A percentile compares a stretch with the other conserved stretches of the same genome.
These are phyloP conservation scores for Fusarium nodosum DNA, from an alignment of 2,329 filamentous ascomycete species.

Conservation along the genomic window DNA sequence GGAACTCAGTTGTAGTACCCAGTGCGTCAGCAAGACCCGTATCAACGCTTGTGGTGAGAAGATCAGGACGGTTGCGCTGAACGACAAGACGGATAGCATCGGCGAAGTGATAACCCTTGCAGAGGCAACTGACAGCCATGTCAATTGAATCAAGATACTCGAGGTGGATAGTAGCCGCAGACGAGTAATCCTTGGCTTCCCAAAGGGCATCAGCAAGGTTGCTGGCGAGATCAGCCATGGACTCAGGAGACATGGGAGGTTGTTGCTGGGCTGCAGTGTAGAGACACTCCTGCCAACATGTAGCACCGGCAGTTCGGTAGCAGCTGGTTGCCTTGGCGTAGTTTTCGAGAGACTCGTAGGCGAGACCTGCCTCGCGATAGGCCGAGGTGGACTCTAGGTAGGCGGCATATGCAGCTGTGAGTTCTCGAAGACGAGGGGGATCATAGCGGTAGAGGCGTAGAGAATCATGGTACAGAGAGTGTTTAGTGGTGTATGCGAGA, in stretches of 20 bases:
- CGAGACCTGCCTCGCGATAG: slow-evolving; percentile 88
- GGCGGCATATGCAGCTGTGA: slow-evolving; percentile 84
- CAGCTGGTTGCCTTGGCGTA: slow-evolving; percentile 81
- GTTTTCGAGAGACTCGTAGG: slow-evolving; percentile 87
- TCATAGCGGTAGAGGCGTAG: slow-evolving; percentile 89
- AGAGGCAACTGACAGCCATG: slow-evolving; percentile 80
- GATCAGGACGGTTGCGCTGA: slow-evolving; percentile 69
- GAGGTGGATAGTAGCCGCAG: slow-evolving; percentile 82
- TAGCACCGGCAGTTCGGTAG: slow-evolving; percentile 82
- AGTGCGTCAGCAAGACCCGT: slow-evolving; percentile 83
- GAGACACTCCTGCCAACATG: slow-evolving; percentile 91
- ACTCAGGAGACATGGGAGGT: slow-evolving; percentile 70
- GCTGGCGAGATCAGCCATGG: slow-evolving; percentile 76
- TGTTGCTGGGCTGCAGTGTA: slow-evolving; percentile 78
- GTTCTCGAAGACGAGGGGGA: slow-evolving; percentile 70
- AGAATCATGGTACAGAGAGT: slow-evolving; percentile 82
- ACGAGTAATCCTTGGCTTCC: slow-evolving; percentile 86
- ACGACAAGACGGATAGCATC: slow-evolving; percentile 86
- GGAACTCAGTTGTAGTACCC: slow-evolving; percentile 85
- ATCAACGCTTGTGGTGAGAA: slow-evolving; percentile 80
- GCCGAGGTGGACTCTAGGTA: slow-evolving; percentile 81
- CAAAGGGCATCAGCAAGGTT: slow-evolving; percentile 82
- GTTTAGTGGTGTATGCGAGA: slow-evolving; percentile 80
- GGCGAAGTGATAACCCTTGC: slow-evolving; percentile 87
- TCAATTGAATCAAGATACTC: slow-evolving; percentile 84